Percentiles rank a stretch among this genome's conserved stretches.
Conservation (phyloP, 78 protist species). For the Goniomonas avonlea region DNA sequence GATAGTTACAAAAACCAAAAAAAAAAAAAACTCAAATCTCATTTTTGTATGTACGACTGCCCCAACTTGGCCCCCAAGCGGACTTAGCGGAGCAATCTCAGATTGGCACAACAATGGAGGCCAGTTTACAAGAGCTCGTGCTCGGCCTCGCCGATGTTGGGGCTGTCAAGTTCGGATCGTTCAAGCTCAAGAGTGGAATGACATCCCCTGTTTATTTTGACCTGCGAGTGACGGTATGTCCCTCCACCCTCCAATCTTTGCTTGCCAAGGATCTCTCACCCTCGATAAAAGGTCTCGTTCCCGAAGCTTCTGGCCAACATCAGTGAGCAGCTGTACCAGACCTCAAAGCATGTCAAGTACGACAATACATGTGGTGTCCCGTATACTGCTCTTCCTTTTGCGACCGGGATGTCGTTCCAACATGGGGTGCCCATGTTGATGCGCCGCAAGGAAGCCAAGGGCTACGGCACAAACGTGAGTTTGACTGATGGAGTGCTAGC, state of each 20-base stretch:
- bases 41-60: no score
- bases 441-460: slow-evolving; percentile 70
- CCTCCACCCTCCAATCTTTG: slow-evolving; percentile 43
- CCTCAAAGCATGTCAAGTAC: no score
- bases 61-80: no score
- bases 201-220: slow-evolving; percentile 71
- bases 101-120: no score
- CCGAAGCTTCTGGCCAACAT: no score
- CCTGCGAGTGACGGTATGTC: slow-evolving; percentile 55
- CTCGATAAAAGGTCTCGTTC: no score
- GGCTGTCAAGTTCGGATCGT: slow-evolving; percentile 34
- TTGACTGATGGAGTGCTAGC: no score
- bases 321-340: no score
- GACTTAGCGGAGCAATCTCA: no score
- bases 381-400: slow-evolving; percentile 73
- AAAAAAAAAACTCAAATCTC: no score
- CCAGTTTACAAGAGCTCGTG: background rate
- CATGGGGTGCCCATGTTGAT: slow-evolving; percentile 55
- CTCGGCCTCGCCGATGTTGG: background rate
- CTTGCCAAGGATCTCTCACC: no score
- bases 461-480: slow-evolving; percentile 73
- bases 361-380: slow-evolving; percentile 81
- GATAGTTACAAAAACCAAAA: no score
- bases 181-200: slow-evolving; percentile 69
- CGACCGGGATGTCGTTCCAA: slow-evolving; percentile 59